These are phyloP conservation scores for Phaeomoniella chlamydospora DNA, from an alignment of 2,329 filamentous ascomycete species.

Conservation along the genomic window DNA sequence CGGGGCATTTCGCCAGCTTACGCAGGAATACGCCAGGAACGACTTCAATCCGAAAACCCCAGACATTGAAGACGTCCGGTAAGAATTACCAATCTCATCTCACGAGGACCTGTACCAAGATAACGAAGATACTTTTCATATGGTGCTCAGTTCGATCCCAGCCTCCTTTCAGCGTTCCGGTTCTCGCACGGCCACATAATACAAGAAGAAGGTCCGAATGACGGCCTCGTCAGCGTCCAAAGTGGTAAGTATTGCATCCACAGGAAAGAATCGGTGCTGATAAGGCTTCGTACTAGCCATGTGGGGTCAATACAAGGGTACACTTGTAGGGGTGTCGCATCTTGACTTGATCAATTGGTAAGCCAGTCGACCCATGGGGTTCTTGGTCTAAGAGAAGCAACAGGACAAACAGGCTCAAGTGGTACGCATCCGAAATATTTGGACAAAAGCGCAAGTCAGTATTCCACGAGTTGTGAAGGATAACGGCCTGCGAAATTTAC, in stretches of 20 bases:
- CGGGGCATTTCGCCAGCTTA: constrained; percentile 47
- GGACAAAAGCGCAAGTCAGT: neutral
- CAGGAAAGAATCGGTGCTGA: too few species aligned
- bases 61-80: constrained; percentile 37
- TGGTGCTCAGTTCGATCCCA: constrained; percentile 41
- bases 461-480: neutral
- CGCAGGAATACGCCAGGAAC: constrained; percentile 40
- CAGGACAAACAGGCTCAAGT: constrained; percentile 41
- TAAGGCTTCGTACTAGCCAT: too few species aligned
- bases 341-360: constrained; percentile 51
- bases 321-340: constrained; percentile 48
- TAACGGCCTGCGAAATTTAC: constrained; percentile 7
- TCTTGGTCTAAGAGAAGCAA: too few species aligned
- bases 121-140: constrained; percentile 45
- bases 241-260: too few species aligned
- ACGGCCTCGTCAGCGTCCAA: constrained; percentile 45
- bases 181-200: constrained; percentile 40
- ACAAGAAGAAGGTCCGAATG: constrained; percentile 42
- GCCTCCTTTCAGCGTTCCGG: constrained; percentile 41
- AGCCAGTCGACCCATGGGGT: neutral
- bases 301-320: constrained; percentile 48
- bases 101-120: constrained; percentile 6
- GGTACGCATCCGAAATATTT: constrained; percentile 40
- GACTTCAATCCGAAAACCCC: constrained; percentile 46
- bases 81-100: constrained; percentile 6